Base-by-base conservation (phyloP, 179 eudicot species). In the Amaranthus tricolor region DNA sequence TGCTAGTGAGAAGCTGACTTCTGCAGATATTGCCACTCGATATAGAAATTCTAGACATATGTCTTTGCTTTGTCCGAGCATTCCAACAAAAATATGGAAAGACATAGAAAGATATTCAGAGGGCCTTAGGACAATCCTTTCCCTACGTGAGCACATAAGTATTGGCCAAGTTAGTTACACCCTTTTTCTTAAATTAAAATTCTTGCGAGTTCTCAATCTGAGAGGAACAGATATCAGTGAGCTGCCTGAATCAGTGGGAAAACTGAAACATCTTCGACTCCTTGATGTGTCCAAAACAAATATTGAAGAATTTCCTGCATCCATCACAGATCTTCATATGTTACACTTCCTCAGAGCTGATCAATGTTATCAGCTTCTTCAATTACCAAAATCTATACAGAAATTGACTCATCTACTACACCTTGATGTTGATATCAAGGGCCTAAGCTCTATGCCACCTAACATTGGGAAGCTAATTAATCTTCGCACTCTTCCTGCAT, bases 261-360 rank as follows among this genome's bases (percentile, higher is more conserved):
- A 60, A 50, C 70, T 81, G 53, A 76, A 78, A 59, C 81, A 84
- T 52, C 86, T 84, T 6, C 72, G 82, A 2, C 76, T 76, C 62
- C 74, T 84, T 48, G 81, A 84, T 61, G 59, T 81, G 12, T 81
- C 82, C 21, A 69, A 69, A 44, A 78, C 77, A 6, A n/a, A 60
- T 13, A 68, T 84, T 43, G 14, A 44, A 16, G 76, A 65, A 60
- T 66, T 84, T 17, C 83, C 83, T 5, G 55, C 71, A 69, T 74
- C 83, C 60, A 52, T 64, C 2, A 54, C 48, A 15, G 55, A 66
- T 8, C 81, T 79, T 7, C 16, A n/a, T 43, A 64, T 60, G 16
- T 57, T 84, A 17, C 83, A 74, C 40, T 66, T 76, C 19, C 79
- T 81, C 1, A 70, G 62, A 66, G 81, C 80, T 19, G 43, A 50